Conservation (phyloP, 2,329 filamentous ascomycete genomes). For the Curvularia sp. region DNA sequence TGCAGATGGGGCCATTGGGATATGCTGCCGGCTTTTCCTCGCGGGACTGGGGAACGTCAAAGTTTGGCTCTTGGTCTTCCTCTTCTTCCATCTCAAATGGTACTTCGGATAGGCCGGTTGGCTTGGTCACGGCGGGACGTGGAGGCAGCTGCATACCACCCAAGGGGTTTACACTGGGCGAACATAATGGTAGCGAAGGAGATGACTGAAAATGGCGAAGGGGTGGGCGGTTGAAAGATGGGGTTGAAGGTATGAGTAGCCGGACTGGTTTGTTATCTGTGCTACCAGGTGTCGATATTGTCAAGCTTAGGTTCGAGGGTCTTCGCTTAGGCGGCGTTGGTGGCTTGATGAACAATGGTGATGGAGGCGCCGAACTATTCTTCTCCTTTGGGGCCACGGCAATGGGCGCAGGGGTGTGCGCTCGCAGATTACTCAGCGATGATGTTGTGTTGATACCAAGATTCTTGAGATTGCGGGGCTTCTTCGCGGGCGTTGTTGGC, state of each 20-base stretch:
- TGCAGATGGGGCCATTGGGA: constrained; percentile 80
- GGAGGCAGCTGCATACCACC: constrained; percentile 61
- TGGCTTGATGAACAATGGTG: constrained; percentile 81
- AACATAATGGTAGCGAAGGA: constrained; percentile 64
- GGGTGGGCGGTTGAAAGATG: constrained; percentile 57
- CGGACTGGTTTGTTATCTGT: constrained; percentile 64
- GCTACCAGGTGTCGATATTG: constrained; percentile 68
- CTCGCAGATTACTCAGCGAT: constrained; percentile 55
- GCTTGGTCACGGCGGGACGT: constrained; percentile 42
- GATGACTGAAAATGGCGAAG: constrained; percentile 69
- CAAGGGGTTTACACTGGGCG: constrained; percentile 57
- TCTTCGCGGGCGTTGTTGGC: constrained; percentile 64
- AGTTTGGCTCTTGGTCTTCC: constrained; percentile 63
- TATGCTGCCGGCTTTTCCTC: constrained; percentile 80
- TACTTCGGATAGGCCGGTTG: constrained; percentile 59
- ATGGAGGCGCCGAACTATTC: constrained; percentile 68
- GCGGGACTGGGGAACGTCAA: constrained; percentile 64
- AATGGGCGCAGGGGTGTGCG: constrained; percentile 60
- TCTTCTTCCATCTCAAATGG: constrained; percentile 77
- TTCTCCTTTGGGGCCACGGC: constrained; percentile 56
- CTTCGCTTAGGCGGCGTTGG: constrained; percentile 72
- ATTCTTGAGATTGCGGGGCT: constrained; percentile 83
- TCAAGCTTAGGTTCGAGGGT: constrained; percentile 78
- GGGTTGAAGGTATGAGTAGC: constrained; percentile 65
- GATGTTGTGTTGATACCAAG: constrained; percentile 75